Evolutionary conservation across 2,329 filamentous ascomycete genomes (phyloP), one percentile per base, ranked within the genome.

Genomic region (Fusarium subglutinans): DNA sequence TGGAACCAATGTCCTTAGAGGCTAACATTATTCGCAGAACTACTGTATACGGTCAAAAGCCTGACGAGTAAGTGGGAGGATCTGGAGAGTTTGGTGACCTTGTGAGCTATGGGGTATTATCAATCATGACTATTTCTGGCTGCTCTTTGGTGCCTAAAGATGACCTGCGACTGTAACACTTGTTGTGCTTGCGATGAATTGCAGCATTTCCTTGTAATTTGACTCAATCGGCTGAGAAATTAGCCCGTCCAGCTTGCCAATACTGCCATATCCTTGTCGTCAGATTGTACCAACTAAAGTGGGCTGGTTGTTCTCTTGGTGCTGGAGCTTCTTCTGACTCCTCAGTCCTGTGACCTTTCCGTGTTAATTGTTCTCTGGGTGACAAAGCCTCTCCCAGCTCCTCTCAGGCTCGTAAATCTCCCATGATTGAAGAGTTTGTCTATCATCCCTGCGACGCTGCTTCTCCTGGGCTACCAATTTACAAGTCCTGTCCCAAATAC

Each of bases 11-110:
- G 2, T 35, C 4, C 2, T 0, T n/a, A 6, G 5, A 30, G 44
- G 24, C 37, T 69, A 35, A 69, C 15, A 5, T 8, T 43, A 13
- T 15, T 1, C 1, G 5, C 20, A 70, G 67, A 35, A 70, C 67
- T 4, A 45, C 53, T 7, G 59, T 70, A 15, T 70, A 33, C 8
- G 67, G 67, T 8, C 67, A 70, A 28, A 70, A 70, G 13, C 37
- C 58, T 2, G 24, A 44, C 9, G 65, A 55, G 38, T 63, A 55
- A n/a, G 10, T 3, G 7, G 12, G 8, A 18, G 4, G 2, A 22
- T n/a, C 9, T 53, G 5, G 13, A 54, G 35, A 51, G 12, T 12
- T 11, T 14, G 22, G 20, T 20, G 12, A 2, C 1, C 13, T 6
- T 28, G 6, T 28, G 2, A 10, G 18, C 11, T 26, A 26, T 2